Evolutionary conservation across 805 yeast genomes (phyloP), one percentile per base, ranked within the genome.

Genomic region (Saccharomycopsis babjevae): DNA sequence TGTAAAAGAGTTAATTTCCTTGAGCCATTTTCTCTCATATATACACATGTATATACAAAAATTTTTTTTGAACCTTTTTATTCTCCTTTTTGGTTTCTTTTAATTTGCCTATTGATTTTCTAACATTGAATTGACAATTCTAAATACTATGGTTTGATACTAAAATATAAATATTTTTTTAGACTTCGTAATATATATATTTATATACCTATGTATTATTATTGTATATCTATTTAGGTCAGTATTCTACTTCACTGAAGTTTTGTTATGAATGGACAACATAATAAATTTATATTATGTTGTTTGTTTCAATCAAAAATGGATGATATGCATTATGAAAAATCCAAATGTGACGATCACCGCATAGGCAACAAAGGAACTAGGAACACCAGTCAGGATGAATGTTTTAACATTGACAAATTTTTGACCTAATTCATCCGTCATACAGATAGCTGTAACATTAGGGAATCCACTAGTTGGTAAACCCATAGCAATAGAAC

Each of bases 401-500:
- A 93, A 94, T 36, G 88, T 87, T 11, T 83, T 81, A n/a, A 92
- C 98, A 0, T 90, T 86, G 67, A 94, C 75, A 70, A 93, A 93
- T 22, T 96, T 89, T 60, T 86, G 85, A 11, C 98, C 98, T 54
- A 91, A 80, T 68, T 89, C 97, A 71, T 93, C 96, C 4, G 92
- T 84, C 83, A 91, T 83, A 62, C 97, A 91, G 63, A 94, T 90
- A 0, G 98, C 99, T 0, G 98, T 92, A 42, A 94, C 97, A 68
- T 94, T 94, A 2, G 99, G 99, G 78, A 93, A 93, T 0, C 99
- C 99, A 1, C 96, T 88, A 0, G 98, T 94, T 39, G 98, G 98
- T 59, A 93, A 76, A 1, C 97, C 99, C 98, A 94, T 94, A 1
- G 98, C 99, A 43, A 88, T 86, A 0, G 97, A 91, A 68, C 97